These are phyloP conservation scores for Morella rubra DNA, from an alignment of 306 rosid genomes.

Conservation along the genomic window DNA sequence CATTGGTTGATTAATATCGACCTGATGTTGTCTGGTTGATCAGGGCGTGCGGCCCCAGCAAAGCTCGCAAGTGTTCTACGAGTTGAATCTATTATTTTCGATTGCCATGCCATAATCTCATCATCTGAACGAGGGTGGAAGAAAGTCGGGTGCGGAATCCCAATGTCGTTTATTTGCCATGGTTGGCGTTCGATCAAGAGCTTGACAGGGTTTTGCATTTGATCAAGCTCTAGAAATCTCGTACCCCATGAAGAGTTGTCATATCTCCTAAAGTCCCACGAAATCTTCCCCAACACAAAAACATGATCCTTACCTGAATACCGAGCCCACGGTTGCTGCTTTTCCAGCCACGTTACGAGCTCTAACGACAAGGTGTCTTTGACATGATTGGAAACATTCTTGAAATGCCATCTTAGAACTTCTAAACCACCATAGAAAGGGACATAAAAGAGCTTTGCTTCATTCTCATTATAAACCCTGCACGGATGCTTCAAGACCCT, in stretches of 20 bases:
- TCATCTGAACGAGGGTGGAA: constrained; percentile 71
- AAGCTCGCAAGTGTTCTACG: constrained; percentile 50
- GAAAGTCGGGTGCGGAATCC: constrained; percentile 72
- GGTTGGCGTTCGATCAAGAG: constrained; percentile 79
- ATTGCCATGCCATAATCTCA: constrained; percentile 61
- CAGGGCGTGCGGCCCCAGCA: constrained; percentile 61
- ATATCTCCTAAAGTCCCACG: constrained; percentile 76
- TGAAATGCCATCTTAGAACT: constrained; percentile 70
- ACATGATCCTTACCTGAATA: constrained; percentile 70
- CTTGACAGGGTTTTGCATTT: constrained; percentile 66
- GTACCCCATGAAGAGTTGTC: constrained; percentile 56
- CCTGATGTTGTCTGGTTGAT: constrained; percentile 48
- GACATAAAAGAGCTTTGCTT: constrained; percentile 66
- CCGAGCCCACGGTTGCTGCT: constrained; percentile 43
- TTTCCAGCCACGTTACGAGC: constrained; percentile 58
- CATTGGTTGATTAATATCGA: constrained; percentile 59
- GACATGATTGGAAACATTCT: constrained; percentile 63
- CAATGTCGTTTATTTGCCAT: constrained; percentile 70
- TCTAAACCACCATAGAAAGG: constrained; percentile 78
- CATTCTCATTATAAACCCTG: constrained; percentile 47
- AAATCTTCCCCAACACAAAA: constrained; percentile 71
- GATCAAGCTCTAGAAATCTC: constrained; percentile 55
- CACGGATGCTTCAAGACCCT: constrained; percentile 63
- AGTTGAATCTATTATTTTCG: constrained; percentile 42
- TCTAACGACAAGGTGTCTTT: constrained; percentile 59